Evolutionary conservation across 306 rosid genomes (phyloP).

Genomic region (Prunus mira): DNA sequence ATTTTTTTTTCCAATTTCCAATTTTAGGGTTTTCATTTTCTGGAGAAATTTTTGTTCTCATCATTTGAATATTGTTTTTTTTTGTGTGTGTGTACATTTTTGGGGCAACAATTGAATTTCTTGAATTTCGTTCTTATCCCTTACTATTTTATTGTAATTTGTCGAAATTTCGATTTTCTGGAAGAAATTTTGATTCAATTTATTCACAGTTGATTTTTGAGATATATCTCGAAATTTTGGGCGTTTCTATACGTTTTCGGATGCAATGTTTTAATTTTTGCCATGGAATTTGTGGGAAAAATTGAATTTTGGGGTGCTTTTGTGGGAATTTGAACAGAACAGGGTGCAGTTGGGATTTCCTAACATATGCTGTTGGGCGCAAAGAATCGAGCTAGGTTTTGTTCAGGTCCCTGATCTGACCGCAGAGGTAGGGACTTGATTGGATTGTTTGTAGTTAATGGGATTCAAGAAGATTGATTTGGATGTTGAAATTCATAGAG

Average conservation of each 20-base stretch:
- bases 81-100: background rate
- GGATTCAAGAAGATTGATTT: conserved; percentile 23
- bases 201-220: background rate
- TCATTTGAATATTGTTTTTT: background rate
- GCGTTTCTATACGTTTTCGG: background rate
- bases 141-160: background rate
- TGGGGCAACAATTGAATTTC: background rate
- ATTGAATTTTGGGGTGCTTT: background rate
- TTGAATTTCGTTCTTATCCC: background rate
- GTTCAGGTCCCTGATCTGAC: conserved; percentile 32
- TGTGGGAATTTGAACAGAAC: background rate
- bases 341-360: background rate
- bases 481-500: conserved; percentile 25
- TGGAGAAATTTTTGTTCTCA: background rate
- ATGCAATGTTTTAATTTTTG: background rate
- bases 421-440: conserved; percentile 16
- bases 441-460: conserved; percentile 29
- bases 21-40: background rate
- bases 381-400: conserved; percentile 22
- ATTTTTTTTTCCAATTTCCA: background rate
- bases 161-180: background rate
- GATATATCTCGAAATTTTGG: background rate
- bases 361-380: background rate
- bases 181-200: background rate
- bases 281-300: background rate